Percentiles rank a stretch among this genome's conserved stretches.
phyloP scores from a whole-genome alignment of 2,329 filamentous ascomycete species.

The Cordyceps pruinosa region DNA sequence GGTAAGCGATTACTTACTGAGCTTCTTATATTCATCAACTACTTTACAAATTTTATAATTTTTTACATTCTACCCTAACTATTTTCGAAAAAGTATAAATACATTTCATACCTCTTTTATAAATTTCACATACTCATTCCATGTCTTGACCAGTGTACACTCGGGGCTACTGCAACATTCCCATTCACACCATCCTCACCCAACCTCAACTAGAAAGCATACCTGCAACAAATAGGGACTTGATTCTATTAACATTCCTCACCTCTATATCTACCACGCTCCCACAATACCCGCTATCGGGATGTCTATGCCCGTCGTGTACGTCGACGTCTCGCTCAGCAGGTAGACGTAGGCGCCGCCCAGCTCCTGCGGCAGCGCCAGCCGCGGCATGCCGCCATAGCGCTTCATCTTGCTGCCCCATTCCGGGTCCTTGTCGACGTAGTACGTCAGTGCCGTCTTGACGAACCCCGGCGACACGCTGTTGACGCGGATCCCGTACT shows the following conservation, averaged over 20 bases:
- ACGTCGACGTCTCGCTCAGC: slow-evolving; percentile 44
- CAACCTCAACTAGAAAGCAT: no score
- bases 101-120: no score
- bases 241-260: not conserved
- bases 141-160: no score
- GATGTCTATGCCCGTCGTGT: slow-evolving; percentile 45
- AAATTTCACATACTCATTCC: no score
- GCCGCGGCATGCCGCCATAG: slow-evolving; percentile 49
- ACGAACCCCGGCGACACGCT: slow-evolving; percentile 36
- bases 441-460: slow-evolving; percentile 31
- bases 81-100: no score
- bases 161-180: no score
- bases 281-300: slow-evolving; percentile 33
- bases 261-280: slow-evolving; percentile 8
- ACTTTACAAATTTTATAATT: no score
- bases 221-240: no score
- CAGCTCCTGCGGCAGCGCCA: slow-evolving; percentile 46
- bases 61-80: no score
- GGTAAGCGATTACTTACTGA: no score
- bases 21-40: no score
- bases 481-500: slow-evolving; percentile 40
- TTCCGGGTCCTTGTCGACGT: slow-evolving; percentile 44
- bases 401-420: slow-evolving; percentile 52
- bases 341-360: slow-evolving; percentile 52
- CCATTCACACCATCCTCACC: no score